Evolutionary conservation across 176 grass and related monocot genomes (phyloP).

Genomic region (Eremochloa ophiuroides): DNA sequence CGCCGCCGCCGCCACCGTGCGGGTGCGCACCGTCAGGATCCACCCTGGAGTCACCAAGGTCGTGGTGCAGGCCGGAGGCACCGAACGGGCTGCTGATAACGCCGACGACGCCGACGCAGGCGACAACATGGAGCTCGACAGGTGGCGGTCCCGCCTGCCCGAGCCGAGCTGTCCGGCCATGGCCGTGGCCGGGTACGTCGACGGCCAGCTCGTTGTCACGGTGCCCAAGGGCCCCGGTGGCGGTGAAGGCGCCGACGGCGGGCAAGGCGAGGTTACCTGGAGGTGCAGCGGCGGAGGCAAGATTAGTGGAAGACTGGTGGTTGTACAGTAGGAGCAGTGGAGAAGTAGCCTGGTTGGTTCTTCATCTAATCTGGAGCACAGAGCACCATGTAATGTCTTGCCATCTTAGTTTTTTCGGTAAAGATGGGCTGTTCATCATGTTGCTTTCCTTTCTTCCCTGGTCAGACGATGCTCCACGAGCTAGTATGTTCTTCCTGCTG

Average conservation of each 20-base stretch:
- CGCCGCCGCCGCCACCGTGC: slow-evolving; percentile 10
- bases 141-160: slow-evolving; percentile 72
- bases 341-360: background rate
- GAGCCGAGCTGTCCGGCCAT: slow-evolving; percentile 43
- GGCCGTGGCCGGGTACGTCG: slow-evolving; percentile 46
- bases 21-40: slow-evolving; percentile 49
- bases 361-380: background rate
- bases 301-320: slow-evolving; percentile 35
- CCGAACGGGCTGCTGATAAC: background rate
- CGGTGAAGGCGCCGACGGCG: background rate
- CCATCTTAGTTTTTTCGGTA: slow-evolving; percentile 41
- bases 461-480: background rate
- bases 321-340: slow-evolving; percentile 37
- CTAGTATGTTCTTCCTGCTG: background rate
- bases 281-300: slow-evolving; percentile 30
- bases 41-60: slow-evolving; percentile 66
- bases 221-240: slow-evolving; percentile 48
- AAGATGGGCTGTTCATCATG: slow-evolving; percentile 29
- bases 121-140: slow-evolving; percentile 57
- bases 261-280: slow-evolving; percentile 24
- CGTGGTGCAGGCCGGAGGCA: slow-evolving; percentile 40
- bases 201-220: slow-evolving; percentile 61
- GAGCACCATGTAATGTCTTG: slow-evolving; percentile 5
- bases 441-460: background rate
- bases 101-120: background rate